Evolutionary conservation across 257 asterid genomes (phyloP).

Genomic region (Scutellaria barbata): DNA sequence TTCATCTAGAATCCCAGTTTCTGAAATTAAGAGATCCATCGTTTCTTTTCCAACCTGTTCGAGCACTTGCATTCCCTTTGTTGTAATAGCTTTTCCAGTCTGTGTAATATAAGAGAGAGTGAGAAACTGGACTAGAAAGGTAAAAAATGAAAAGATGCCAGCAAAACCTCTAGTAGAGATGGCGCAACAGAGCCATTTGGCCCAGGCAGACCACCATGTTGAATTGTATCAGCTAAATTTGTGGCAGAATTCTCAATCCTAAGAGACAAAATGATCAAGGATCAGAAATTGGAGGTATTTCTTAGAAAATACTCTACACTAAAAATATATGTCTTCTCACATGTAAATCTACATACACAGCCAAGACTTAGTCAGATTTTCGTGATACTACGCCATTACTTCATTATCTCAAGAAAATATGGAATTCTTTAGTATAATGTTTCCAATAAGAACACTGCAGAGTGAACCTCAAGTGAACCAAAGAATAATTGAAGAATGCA

Average conservation of each 20-base stretch:
- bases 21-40: conserved; percentile 87
- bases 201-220: conserved; percentile 65
- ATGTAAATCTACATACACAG: conserved; percentile 11
- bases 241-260: conserved; percentile 89
- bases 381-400: not conserved
- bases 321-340: conserved; percentile 23
- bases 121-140: conserved; percentile 25
- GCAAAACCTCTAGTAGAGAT: conserved; percentile 77
- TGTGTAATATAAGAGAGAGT: conserved; percentile 39
- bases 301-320: not conserved
- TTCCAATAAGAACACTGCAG: not conserved
- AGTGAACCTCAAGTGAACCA: conserved; percentile 14
- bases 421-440: not conserved
- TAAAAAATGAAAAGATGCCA: conserved; percentile 13
- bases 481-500: conserved; percentile 10
- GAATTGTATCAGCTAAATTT: conserved; percentile 73
- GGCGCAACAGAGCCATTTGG: conserved; percentile 73
- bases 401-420: not conserved
- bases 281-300: conserved; percentile 23
- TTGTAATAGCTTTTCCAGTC: conserved; percentile 88
- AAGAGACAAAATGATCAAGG: conserved; percentile 36
- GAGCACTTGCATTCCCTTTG: conserved; percentile 91
- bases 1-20: conserved; percentile 77
- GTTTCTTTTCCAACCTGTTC: conserved; percentile 97
- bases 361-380: not conserved